Evolutionary conservation across 106 monocot genomes (phyloP).

Genomic region (Amphibolis antarctica): DNA sequence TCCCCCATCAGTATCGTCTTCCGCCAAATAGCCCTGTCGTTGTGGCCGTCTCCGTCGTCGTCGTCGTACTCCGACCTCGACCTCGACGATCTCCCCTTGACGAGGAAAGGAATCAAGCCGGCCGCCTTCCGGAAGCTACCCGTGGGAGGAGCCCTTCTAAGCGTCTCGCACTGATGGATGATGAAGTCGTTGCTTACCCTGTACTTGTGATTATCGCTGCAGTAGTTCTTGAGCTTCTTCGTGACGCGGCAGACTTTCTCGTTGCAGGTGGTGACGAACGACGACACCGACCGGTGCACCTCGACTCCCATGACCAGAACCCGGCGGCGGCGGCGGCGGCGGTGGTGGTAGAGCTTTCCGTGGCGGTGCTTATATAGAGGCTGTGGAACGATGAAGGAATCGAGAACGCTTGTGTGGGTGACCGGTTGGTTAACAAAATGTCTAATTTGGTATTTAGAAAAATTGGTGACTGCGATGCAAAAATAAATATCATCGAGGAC

Average conservation of each 20-base stretch:
- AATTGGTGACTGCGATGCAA: too few species aligned
- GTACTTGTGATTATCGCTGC: background rate
- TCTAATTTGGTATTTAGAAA: too few species aligned
- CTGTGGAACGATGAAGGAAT: background rate
- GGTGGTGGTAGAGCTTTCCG: background rate
- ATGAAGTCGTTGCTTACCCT: background rate
- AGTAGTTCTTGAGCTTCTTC: slow-evolving; percentile 1
- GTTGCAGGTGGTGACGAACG: background rate
- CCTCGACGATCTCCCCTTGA: background rate
- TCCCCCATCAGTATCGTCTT: slow-evolving; percentile 25
- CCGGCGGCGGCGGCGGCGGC: background rate
- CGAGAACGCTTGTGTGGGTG: background rate
- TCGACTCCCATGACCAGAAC: background rate
- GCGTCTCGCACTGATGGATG: background rate
- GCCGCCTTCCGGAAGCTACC: background rate
- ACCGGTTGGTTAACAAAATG: background rate
- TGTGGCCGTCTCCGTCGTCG: background rate
- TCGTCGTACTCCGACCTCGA: background rate
- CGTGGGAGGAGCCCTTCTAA: background rate
- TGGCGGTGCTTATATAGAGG: background rate
- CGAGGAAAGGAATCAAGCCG: background rate
- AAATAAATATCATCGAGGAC: too few species aligned
- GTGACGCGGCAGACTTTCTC: background rate
- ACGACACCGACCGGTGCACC: background rate
- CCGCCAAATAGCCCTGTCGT: slow-evolving; percentile 9